Evolutionary conservation across 2,329 filamentous ascomycete genomes (phyloP), one percentile per base, ranked within the genome.

Genomic region (Alternaria burnsii): DNA sequence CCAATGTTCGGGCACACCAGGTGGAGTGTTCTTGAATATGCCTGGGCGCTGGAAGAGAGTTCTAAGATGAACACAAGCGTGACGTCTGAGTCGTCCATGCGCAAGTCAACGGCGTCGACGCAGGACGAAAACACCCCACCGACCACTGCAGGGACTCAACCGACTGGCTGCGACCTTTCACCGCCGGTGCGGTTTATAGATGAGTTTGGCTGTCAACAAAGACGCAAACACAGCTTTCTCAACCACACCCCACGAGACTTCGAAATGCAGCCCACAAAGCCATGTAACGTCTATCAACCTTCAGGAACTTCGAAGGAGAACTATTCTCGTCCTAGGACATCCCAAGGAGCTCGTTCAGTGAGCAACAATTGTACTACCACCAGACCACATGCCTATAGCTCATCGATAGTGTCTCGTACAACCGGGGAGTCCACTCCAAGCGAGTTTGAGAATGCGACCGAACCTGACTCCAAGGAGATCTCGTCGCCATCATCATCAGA

Each of bases 1-100:
- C 68, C 68, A 54, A 77, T 76, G 73, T 74, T 77, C 53, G 75
- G 73, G 16, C 69, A 77, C 61, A 72, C 71, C 50, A 70, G 74
- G 14, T 72, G 76, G 51, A 74, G 70, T 67, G 72, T 73, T 26
- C 66, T 75, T 42, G 72, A 76, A 52, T 77, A 72, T 60, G 74
- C 72, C 10, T 70, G 73, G 30, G 59, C 55, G 51, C 55, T 65
- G 38, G 68, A 65, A 22, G 59, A 48, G 24, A 62, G 47, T 32
- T 58, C 61, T 59, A 65, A 68, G 51, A 65, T 60, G 55, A 63
- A 55, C 50, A 58, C 60, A 60, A 69, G 65, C 52, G 57, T 62
- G 47, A 63, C 66, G 59, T 63, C 55, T 18, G 47, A 61, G 20
- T 68, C 66, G 51, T 59, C 70, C 50, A 68, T 70, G 55, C 59